Evolutionary conservation across 1,284 basidiomycete genomes (phyloP).

Genomic region (Ceratobasidium sp.): DNA sequence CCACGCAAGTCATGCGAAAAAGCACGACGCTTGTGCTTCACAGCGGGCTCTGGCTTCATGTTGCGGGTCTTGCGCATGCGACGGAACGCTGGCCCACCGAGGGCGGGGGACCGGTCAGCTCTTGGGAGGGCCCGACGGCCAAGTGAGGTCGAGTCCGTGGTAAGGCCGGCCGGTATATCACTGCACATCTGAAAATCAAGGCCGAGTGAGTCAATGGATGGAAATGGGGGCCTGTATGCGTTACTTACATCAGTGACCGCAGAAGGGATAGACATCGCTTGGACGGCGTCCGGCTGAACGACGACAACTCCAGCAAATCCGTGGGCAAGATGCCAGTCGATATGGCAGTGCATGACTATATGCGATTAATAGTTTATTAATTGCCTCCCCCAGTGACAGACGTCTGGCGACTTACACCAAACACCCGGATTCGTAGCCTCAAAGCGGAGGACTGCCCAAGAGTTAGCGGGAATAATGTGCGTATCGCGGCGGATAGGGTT

Average conservation of each 20-base stretch:
- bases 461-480: slow-evolving; percentile 50
- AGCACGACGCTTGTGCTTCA: neutral
- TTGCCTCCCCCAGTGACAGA: too few species aligned
- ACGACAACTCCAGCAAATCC: slow-evolving; percentile 33
- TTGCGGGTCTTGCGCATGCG: slow-evolving; percentile 5
- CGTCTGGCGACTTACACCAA: slow-evolving; percentile 40
- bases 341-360: slow-evolving; percentile 42
- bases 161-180: slow-evolving; percentile 25
- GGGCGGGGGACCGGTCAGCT: neutral
- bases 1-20: neutral
- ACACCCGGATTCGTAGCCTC: slow-evolving; percentile 51
- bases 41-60: neutral
- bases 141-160: slow-evolving; percentile 22
- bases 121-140: slow-evolving; percentile 26
- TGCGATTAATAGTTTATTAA: neutral
- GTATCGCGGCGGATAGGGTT: slow-evolving; percentile 53
- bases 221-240: neutral
- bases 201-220: neutral
- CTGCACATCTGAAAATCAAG: slow-evolving; percentile 26
- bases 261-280: slow-evolving; percentile 26
- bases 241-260: slow-evolving; percentile 9
- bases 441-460: slow-evolving; percentile 52
- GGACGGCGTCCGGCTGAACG: slow-evolving; percentile 33
- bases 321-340: slow-evolving; percentile 38
- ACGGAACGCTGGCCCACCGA: neutral